Evolutionary conservation across 2,329 filamentous ascomycete genomes (phyloP), one percentile per base, ranked within the genome.

Genomic region (Monosporascus ibericus): DNA sequence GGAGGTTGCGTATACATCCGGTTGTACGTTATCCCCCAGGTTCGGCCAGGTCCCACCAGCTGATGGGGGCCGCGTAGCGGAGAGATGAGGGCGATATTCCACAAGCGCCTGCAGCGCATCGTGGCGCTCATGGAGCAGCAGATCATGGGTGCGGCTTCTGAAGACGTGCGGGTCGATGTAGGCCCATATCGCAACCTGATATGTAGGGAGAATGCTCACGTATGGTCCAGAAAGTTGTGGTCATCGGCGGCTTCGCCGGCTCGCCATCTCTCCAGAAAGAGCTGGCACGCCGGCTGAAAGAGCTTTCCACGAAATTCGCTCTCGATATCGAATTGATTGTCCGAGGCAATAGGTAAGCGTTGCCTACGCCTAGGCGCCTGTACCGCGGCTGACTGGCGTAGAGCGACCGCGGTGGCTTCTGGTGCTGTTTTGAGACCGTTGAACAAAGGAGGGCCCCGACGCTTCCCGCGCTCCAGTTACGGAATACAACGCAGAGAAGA

Each of bases 201-300:
- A 34, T 14, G 11, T 11, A 34, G 30, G 11, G 30, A 34, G 30
- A 14, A 34, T 14, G 9, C 30, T 34, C 30, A 34, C 9, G 30
- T 2, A 14, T 11, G 3, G 30, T 34, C 24, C 52, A 65, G 59
- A 67, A 63, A 58, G 61, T 68, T 11, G 53, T 68, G 39, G 54
- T 69, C 3, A 65, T 66, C 40, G 66, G 64, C 27, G 65, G 65
- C 17, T 69, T 69, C 55, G 65, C 61, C 2, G 57, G 59, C 15
- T 67, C 63, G 15, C 56, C 56, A 4, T 61, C 63, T n/a, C 54
- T 68, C 17, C 36, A 55, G 48, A 52, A 56, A 37, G 56, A 62
- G 48, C 46, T 67, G n/a, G 20, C 50, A 48, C 36, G 52, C 15
- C 54, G 47, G 22, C 58, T 59, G 44, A 20, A 38, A 39, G 42